These are phyloP conservation scores for Linaria vulgaris DNA, from an alignment of 257 asterid genomes.

Conservation along the genomic window DNA sequence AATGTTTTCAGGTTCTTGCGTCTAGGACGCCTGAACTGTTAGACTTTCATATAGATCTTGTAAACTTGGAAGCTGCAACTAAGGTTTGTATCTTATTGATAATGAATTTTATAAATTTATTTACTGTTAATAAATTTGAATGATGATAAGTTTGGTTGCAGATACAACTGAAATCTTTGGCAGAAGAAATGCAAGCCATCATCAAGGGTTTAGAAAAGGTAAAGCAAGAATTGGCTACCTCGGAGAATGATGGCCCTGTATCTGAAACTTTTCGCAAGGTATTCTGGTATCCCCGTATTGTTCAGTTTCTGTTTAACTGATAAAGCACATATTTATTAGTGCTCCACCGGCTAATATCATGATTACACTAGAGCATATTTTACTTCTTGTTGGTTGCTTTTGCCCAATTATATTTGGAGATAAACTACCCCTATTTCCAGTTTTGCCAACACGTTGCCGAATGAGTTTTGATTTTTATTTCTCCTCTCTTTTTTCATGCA, in stretches of 20 bases:
- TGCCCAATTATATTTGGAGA: too few species aligned
- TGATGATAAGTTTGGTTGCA: slow-evolving; percentile 32
- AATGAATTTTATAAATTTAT: neutral
- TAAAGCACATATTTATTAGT: neutral
- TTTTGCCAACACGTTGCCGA: neutral
- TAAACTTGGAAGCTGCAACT: slow-evolving; percentile 54
- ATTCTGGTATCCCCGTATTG: slow-evolving; percentile 23
- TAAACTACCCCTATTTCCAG: neutral
- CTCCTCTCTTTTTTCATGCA: slow-evolving; percentile 9
- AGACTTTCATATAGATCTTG: slow-evolving; percentile 46
- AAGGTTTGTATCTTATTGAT: slow-evolving; percentile 39
- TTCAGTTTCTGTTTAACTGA: slow-evolving; percentile 21
- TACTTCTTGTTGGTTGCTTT: neutral
- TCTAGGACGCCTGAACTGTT: slow-evolving; percentile 38
- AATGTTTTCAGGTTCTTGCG: slow-evolving; percentile 44
- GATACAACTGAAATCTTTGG: slow-evolving; percentile 97
- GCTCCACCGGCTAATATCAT: neutral
- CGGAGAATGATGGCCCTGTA: slow-evolving; percentile 95
- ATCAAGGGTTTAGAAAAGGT: slow-evolving; percentile 93
- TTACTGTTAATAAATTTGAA: slow-evolving; percentile 16
- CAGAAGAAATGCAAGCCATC: slow-evolving; percentile 99
- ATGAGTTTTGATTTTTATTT: neutral
- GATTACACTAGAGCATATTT: slow-evolving; percentile 5
- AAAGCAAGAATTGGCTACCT: slow-evolving; percentile 80
- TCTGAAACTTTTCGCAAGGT: slow-evolving; percentile 91